Evolutionary conservation across 345 rosid species (phyloP).

Genomic region (Syzygium oleosum): DNA sequence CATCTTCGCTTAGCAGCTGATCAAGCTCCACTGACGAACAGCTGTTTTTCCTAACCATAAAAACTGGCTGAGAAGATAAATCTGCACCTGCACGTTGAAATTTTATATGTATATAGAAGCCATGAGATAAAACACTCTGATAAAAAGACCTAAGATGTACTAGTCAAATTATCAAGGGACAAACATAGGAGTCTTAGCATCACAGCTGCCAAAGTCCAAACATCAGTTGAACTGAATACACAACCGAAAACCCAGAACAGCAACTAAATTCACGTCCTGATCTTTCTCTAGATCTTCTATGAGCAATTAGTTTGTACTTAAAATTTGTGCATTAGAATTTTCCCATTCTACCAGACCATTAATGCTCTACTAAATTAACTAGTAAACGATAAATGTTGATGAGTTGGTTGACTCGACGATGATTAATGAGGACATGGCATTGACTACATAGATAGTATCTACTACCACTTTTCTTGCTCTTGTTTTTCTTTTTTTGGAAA

Average conservation of each 20-base stretch:
- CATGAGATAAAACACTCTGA: background rate
- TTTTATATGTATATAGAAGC: background rate
- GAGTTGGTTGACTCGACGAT: background rate
- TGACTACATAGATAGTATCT: background rate
- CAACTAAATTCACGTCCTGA: background rate
- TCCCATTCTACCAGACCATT: background rate
- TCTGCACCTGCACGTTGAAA: background rate
- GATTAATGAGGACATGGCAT: background rate
- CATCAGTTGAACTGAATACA: background rate
- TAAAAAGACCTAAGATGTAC: background rate
- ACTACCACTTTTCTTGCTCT: background rate
- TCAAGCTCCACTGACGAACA: constrained; percentile 3
- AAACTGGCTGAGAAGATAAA: background rate
- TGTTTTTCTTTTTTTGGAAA: background rate
- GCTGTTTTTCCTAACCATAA: background rate
- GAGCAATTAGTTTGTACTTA: background rate
- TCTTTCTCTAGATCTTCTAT: background rate
- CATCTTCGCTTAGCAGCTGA: constrained; percentile 5
- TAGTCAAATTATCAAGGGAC: background rate
- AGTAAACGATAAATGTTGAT: background rate
- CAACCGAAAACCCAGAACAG: background rate
- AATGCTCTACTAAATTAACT: background rate
- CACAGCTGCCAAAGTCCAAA: background rate
- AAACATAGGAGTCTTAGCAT: background rate
- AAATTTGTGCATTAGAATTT: background rate